Base-by-base conservation (phyloP, 257 asterid species). In the Haberlea rhodopensis region DNA sequence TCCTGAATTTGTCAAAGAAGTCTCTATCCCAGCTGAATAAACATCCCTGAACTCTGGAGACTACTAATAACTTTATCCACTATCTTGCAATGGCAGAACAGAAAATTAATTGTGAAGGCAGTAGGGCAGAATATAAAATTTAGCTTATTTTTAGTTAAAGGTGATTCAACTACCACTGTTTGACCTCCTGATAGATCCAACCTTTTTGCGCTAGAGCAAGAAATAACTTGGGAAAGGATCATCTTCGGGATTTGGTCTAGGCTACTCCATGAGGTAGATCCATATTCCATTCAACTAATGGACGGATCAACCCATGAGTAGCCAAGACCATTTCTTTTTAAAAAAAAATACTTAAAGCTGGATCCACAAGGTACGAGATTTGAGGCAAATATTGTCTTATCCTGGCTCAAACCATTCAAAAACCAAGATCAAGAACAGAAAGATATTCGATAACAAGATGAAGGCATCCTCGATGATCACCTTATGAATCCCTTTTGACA, bases 281-380 rank as follows among this genome's bases (percentile, higher is more conserved):
- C n/a, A n/a, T n/a, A n/a, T n/a, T n/a, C n/a, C n/a, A n/a, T n/a
- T n/a, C n/a, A n/a, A n/a, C n/a, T n/a, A n/a, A n/a, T n/a, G n/a
- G n/a, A n/a, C n/a, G n/a, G n/a, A n/a, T n/a, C n/a, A n/a, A n/a
- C n/a, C 20, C 31, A 15, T 11, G 10, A 34, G 5, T 28, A 4
- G 15, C 19, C 22, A 45, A 10, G n/a, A 19, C 22, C 59, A 26
- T n/a, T 56, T n/a, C 61, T 19, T 18, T 6, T 5, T 18, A 26
- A 6, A 73, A n/a, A n/a, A n/a, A n/a, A 57, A 65, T 23, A 48
- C 24, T 64, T 56, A 62, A 49, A 24, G 73, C 19, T 71, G 65
- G 37, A 87, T 74, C 99, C 99, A 92, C 80, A 92, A 54, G 99
- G 99, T 24, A 81, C 66, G 62, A 85, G 87, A 73, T 90, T 90